Evolutionary conservation across 257 asterid species (phyloP).

Genomic region (Solanum neorickii): DNA sequence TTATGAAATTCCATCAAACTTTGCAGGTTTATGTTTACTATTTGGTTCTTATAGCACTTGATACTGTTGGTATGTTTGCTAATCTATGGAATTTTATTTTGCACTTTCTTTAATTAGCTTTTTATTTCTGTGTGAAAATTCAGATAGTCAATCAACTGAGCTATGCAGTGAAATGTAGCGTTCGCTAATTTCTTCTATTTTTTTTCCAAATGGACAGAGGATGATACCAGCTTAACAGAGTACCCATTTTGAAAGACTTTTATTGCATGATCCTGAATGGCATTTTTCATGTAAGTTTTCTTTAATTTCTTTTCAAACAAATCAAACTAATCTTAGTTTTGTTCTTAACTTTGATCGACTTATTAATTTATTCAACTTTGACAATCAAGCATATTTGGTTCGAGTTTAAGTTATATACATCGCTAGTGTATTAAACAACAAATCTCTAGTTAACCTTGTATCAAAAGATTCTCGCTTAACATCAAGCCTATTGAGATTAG

Average conservation of each 20-base stretch:
- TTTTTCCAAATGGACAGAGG: constrained; percentile 44
- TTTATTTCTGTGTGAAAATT: background rate
- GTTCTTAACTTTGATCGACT: background rate
- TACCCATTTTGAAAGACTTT: constrained; percentile 65
- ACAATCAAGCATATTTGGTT: background rate
- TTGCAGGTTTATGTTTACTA: constrained; percentile 85
- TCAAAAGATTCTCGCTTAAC: background rate
- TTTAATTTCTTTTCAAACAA: background rate
- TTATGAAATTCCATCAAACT: background rate
- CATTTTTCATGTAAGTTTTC: constrained; percentile 50
- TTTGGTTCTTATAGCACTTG: constrained; percentile 94
- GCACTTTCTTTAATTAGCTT: background rate
- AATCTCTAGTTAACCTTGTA: background rate
- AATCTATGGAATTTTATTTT: background rate
- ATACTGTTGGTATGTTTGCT: constrained; percentile 50
- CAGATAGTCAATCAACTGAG: background rate
- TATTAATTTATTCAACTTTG: background rate
- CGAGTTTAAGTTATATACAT: background rate
- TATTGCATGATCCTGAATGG: constrained; percentile 71
- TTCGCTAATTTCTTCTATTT: background rate
- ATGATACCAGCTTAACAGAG: constrained; percentile 84
- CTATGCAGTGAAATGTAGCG: background rate
- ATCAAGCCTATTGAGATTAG: background rate
- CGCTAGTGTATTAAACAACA: background rate
- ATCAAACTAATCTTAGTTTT: background rate